Conservation (phyloP, 805 yeast genomes). For the Zygoascus tannicola region DNA sequence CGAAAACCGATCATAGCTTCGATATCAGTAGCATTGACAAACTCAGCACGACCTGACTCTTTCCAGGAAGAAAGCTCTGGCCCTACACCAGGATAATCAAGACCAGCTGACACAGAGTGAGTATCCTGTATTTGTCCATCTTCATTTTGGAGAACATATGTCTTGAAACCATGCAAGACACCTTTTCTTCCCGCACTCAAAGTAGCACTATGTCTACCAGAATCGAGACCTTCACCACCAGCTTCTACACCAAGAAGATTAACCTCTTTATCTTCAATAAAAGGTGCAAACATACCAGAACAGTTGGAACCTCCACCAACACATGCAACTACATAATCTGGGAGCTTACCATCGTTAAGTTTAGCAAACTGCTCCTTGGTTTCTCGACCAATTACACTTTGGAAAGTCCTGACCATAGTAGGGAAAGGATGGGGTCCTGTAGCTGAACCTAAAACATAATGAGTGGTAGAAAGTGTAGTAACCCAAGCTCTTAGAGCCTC, state of each 20-base stretch:
- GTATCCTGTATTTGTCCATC: slow-evolving; percentile 98
- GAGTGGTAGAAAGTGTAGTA: slow-evolving; percentile 73
- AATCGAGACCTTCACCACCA: slow-evolving; percentile 93
- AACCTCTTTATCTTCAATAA: slow-evolving; percentile 71
- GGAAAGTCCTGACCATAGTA: slow-evolving; percentile 95
- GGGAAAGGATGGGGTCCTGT: slow-evolving; percentile 99
- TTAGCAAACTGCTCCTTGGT: slow-evolving; percentile 82
- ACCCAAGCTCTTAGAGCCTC: slow-evolving; percentile 98
- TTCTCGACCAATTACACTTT: slow-evolving; percentile 91
- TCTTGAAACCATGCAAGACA: slow-evolving; percentile 95
- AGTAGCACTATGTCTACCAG: slow-evolving; percentile 88
- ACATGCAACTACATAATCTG: slow-evolving; percentile 94
- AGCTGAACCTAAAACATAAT: slow-evolving; percentile 95
- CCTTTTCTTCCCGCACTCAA: slow-evolving; percentile 93
- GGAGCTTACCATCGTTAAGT: slow-evolving; percentile 71
- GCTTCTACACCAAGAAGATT: slow-evolving; percentile 92
- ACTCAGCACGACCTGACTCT: slow-evolving; percentile 83
- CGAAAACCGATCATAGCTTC: slow-evolving; percentile 89
- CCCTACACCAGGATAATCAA: slow-evolving; percentile 99
- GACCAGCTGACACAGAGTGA: slow-evolving; percentile 96
- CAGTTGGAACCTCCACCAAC: slow-evolving; percentile 99
- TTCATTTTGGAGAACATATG: slow-evolving; percentile 78
- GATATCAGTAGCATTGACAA: slow-evolving; percentile 90
- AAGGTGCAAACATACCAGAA: slow-evolving; percentile 91
- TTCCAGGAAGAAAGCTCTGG: slow-evolving; percentile 97